phyloP scores from a whole-genome alignment of 2,329 filamentous ascomycete genomes.

The Alternaria sp. region DNA sequence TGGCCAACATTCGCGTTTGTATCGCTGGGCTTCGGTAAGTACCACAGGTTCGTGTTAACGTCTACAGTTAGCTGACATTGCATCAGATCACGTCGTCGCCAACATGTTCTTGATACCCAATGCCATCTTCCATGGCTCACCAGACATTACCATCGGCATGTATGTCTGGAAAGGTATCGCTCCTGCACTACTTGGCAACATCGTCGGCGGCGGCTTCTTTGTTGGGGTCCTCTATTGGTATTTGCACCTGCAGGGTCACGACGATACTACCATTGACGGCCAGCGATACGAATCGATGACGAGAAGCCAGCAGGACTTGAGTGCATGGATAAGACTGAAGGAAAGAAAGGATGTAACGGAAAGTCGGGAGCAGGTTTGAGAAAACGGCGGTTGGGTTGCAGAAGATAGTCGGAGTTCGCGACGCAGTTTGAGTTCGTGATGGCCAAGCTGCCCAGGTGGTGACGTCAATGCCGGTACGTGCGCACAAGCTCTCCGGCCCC shows the following conservation, averaged over 20 bases:
- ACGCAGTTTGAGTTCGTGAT: neutral
- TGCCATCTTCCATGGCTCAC: constrained; percentile 30
- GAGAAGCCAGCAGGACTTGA: neutral
- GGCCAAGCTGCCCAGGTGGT: no score
- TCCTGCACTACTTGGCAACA: constrained; percentile 30
- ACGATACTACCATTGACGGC: constrained; percentile 1
- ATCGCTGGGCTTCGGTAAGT: constrained; percentile 23
- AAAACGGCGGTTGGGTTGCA: neutral
- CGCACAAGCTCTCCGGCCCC: neutral
- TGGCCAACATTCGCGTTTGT: constrained; percentile 35
- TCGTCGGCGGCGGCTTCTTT: constrained; percentile 24
- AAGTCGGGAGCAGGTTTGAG: neutral
- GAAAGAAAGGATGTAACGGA: neutral
- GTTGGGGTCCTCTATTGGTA: constrained; percentile 8
- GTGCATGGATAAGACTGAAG: neutral
- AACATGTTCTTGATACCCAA: constrained; percentile 40
- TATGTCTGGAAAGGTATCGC: constrained; percentile 41
- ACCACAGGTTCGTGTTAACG: neutral
- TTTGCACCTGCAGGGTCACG: constrained; percentile 6
- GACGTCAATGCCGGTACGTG: neutral
- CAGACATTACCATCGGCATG: constrained; percentile 26
- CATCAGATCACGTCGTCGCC: constrained; percentile 31
- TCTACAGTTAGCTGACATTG: neutral
- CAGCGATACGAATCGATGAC: constrained; percentile 1
- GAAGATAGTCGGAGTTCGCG: neutral